Evolutionary conservation across 495 filamentous ascomycete genomes (phyloP).

Genomic region (Staphylotrichum tortipilum): DNA sequence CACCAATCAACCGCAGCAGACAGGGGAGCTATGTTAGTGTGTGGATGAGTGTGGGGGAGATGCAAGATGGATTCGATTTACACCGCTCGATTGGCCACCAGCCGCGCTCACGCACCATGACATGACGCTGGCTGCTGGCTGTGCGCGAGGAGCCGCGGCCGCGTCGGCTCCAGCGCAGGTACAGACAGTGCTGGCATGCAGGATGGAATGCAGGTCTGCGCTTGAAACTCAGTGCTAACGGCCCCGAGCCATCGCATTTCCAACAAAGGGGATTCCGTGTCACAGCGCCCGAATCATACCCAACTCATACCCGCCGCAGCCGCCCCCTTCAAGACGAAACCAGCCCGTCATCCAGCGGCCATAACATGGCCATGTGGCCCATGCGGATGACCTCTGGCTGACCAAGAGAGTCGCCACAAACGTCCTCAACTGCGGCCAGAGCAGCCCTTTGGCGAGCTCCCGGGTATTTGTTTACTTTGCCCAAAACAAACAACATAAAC

Average conservation of each 20-base stretch:
- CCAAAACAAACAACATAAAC: constrained; percentile 6
- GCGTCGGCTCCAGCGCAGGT: too few species aligned
- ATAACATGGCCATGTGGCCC: too few species aligned
- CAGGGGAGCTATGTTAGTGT: background rate
- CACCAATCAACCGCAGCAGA: constrained; percentile 14
- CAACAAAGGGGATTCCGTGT: constrained; percentile 3
- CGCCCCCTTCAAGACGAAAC: constrained; percentile 10
- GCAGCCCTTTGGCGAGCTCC: background rate
- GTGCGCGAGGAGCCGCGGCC: too few species aligned
- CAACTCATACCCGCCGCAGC: too few species aligned
- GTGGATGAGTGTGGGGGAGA: constrained; percentile 8
- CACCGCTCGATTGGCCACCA: background rate
- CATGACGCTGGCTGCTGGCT: too few species aligned
- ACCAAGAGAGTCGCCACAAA: background rate
- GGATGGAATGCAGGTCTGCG: constrained; percentile 7
- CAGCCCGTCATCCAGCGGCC: too few species aligned
- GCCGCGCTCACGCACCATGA: too few species aligned
- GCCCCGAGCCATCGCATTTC: constrained; percentile 6
- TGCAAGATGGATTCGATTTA: constrained; percentile 6
- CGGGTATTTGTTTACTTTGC: constrained; percentile 13
- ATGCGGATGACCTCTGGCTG: constrained; percentile 5
- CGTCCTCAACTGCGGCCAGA: background rate
- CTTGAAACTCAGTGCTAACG: constrained; percentile 8
- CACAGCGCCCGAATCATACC: background rate
- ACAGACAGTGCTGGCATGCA: too few species aligned